Base-by-base conservation (phyloP, 805 yeast species). In the Ogataea paradorogensis region DNA sequence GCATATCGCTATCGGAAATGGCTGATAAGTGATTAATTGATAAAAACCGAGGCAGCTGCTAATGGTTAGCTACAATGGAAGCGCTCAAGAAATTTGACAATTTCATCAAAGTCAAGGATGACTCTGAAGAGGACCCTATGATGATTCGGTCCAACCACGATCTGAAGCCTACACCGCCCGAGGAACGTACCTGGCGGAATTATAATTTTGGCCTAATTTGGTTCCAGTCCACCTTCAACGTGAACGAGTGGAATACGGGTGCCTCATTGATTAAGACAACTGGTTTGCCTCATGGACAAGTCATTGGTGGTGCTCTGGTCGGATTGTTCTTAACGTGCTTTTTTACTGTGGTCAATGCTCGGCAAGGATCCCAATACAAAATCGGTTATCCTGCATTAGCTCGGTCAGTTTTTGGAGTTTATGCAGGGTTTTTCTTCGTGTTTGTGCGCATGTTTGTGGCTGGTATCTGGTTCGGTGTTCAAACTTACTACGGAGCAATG, bases 401-500 rank as follows among this genome's bases (percentile, higher is more conserved):
- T 9, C 57, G 71, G 50, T 51, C 63, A 36, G 53, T 62, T 10
- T 67, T 60, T 47, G 71, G 72, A 11, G 61, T 66, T 31, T 47
- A 56, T 18, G 64, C 66, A 8, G 58, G 63, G 6, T 52, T 48
- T 26, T 55, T 66, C 24, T 65, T 63, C 28, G 61, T 66, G 21
- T 50, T 64, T 30, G 61, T 66, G 27, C 56, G 70, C 35, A 53
- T 64, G 37, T 56, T 64, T 26, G 58, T 63, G 5, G 65, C 67
- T 15, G 57, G 59, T 26, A 62, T 67, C 31, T 62, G 70, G 65
- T 67, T 62, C 50, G 70, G 70, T 13, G 66, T 63, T 33, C 61
- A 63, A 43, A 59, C 69, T 7, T 59, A 60, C 51, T 58, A 58
- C 37, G 65, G 66, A 35, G 65, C 69, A 10, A 59, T 62, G 44